phyloP scores from a whole-genome alignment of 2,329 filamentous ascomycete species.

The Aschersonia sp. region DNA sequence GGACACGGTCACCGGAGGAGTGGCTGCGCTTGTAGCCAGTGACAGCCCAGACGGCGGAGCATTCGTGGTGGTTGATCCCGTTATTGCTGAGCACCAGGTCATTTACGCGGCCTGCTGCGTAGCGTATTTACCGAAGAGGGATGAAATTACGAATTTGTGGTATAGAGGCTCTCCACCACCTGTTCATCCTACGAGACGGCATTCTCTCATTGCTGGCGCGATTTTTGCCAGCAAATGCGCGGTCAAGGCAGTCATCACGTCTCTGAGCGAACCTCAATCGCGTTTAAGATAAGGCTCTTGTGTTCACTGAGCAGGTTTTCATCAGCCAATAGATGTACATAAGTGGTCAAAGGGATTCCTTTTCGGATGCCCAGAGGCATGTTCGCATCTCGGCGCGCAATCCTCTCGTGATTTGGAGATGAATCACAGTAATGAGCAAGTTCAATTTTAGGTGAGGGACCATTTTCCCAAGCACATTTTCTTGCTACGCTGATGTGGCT shows the following conservation, averaged over 20 bases:
- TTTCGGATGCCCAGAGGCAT: too few species aligned
- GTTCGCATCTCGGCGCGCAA: too few species aligned
- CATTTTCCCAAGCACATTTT: too few species aligned
- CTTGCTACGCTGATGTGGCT: too few species aligned
- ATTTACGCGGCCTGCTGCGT: constrained; percentile 78
- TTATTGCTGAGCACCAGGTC: constrained; percentile 62
- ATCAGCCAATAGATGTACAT: too few species aligned
- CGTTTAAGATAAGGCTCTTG: background rate
- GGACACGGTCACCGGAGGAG: constrained; percentile 76
- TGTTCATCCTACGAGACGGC: constrained; percentile 17
- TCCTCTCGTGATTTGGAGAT: too few species aligned
- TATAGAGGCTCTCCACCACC: constrained; percentile 55
- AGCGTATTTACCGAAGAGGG: constrained; percentile 70
- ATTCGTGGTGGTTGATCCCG: constrained; percentile 61
- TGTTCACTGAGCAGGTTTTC: too few species aligned
- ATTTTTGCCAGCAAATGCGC: constrained; percentile 25
- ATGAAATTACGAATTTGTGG: constrained; percentile 93
- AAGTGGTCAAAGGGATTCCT: too few species aligned
- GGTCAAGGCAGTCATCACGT: constrained; percentile 14
- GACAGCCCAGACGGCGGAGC: constrained; percentile 18
- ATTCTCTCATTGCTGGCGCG: constrained; percentile 21
- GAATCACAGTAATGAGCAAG: too few species aligned
- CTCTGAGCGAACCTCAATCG: constrained; percentile 18
- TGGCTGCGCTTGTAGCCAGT: constrained; percentile 58
- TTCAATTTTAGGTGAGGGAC: too few species aligned